Percentiles rank a stretch among this genome's conserved stretches.
These are phyloP conservation scores for Dothidotthia symphoricarpi DNA, from an alignment of 2,329 filamentous ascomycete species.

Conservation along the genomic window DNA sequence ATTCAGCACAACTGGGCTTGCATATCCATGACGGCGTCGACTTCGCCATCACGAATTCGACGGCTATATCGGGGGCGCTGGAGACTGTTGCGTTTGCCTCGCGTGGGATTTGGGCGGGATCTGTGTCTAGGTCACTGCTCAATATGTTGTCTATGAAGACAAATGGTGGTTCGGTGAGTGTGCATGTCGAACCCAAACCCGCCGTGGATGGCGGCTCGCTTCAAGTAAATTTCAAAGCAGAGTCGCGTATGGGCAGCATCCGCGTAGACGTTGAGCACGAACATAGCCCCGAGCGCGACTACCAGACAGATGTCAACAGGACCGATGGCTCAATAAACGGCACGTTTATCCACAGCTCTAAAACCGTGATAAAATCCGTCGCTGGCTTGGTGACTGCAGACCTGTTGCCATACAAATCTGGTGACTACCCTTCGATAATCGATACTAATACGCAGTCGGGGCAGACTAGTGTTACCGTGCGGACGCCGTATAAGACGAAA, in stretches of 20 bases:
- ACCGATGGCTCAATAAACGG: slow-evolving; percentile 42
- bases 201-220: slow-evolving; percentile 24
- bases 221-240: slow-evolving; percentile 41
- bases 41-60: slow-evolving; percentile 34
- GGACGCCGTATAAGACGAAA: slow-evolving; percentile 33
- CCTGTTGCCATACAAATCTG: slow-evolving; percentile 38
- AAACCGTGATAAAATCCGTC: slow-evolving; percentile 36
- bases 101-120: slow-evolving; percentile 42
- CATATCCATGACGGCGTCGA: slow-evolving; percentile 35
- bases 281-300: slow-evolving; percentile 44
- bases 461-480: slow-evolving; percentile 34
- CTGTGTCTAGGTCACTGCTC: slow-evolving; percentile 41
- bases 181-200: slow-evolving; percentile 42
- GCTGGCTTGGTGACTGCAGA: slow-evolving; percentile 42
- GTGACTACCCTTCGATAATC: slow-evolving; percentile 29
- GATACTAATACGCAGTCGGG: slow-evolving; percentile 39
- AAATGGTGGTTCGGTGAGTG: slow-evolving; percentile 43
- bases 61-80: slow-evolving; percentile 35
- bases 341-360: slow-evolving; percentile 43
- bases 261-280: slow-evolving; percentile 37
- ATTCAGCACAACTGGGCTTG: slow-evolving; percentile 41
- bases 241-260: slow-evolving; percentile 41
- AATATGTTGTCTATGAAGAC: slow-evolving; percentile 45
- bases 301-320: slow-evolving; percentile 41
- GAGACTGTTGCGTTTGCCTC: slow-evolving; percentile 38